A percentile compares a stretch with the other conserved stretches of the same genome.
These are phyloP conservation scores for Kokia cookei DNA, from an alignment of 441 rosid species.

Conservation along the genomic window DNA sequence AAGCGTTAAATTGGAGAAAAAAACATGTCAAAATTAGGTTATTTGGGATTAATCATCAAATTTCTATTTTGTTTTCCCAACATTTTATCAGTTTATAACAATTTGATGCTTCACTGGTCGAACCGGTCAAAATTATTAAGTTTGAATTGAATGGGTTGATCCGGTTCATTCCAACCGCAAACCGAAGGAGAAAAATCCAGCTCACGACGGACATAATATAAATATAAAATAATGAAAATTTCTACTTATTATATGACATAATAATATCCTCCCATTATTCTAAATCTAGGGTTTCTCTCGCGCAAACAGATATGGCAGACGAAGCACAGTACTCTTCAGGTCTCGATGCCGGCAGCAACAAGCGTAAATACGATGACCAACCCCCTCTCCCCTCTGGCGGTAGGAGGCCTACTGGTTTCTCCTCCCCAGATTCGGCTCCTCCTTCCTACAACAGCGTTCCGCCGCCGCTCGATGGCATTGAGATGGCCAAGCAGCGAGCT, in stretches of 20 bases:
- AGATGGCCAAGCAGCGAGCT: conserved; percentile 79
- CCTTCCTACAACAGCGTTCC: conserved; percentile 69
- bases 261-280: no score
- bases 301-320: conserved; percentile 52
- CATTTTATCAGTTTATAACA: no score
- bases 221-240: neutral
- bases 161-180: no score
- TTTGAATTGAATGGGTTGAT: no score
- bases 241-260: neutral
- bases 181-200: no score
- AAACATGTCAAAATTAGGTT: no score
- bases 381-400: conserved; percentile 34
- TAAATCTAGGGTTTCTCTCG: conserved; percentile 43
- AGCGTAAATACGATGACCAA: conserved; percentile 83
- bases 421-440: conserved; percentile 54
- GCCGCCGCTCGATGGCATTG: conserved; percentile 69
- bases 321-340: conserved; percentile 77
- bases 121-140: no score
- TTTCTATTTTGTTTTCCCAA: no score
- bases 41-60: no score
- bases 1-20: no score
- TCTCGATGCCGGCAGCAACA: conserved; percentile 27
- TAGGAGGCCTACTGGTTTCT: conserved; percentile 78
- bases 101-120: no score
- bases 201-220: no score